Conservation (phyloP, 345 rosid species). For the Eucalyptus microcorys region DNA sequence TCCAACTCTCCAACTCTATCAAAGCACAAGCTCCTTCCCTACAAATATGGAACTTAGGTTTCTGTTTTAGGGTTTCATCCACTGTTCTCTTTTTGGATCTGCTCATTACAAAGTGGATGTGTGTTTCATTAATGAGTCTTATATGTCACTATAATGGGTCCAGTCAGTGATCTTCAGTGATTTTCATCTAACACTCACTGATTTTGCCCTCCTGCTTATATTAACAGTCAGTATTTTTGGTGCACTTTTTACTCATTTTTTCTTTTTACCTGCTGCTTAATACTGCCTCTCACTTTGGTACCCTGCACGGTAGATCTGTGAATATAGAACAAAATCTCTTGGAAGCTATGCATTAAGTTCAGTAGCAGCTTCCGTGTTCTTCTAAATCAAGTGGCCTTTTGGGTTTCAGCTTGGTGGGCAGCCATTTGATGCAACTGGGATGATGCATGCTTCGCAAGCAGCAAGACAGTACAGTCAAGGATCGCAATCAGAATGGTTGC, state of each 20-base stretch:
- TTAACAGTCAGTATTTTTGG: background rate
- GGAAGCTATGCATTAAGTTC: background rate
- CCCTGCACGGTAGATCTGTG: background rate
- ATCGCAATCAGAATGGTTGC: slow-evolving; percentile 60
- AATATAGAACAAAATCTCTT: background rate
- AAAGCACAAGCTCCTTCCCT: background rate
- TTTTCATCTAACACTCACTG: background rate
- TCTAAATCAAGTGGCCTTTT: background rate
- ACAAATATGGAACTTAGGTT: background rate
- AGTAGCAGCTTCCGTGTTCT: background rate
- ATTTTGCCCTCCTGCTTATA: background rate
- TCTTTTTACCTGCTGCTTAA: background rate
- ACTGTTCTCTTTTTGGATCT: background rate
- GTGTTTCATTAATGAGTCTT: background rate
- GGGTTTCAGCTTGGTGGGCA: slow-evolving; percentile 26
- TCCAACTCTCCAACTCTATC: background rate
- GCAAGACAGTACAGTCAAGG: slow-evolving; percentile 31
- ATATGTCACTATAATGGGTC: background rate
- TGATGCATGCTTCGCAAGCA: slow-evolving; percentile 43
- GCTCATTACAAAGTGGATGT: background rate
- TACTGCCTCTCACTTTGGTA: background rate
- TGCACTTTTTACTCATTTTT: background rate
- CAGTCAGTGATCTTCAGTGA: background rate
- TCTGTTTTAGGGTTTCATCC: background rate
- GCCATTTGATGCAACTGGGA: slow-evolving; percentile 41